Evolutionary conservation across 768 basidiomycete species (phyloP), one percentile per base, ranked within the genome.

Genomic region (Tulasnella sp.): DNA sequence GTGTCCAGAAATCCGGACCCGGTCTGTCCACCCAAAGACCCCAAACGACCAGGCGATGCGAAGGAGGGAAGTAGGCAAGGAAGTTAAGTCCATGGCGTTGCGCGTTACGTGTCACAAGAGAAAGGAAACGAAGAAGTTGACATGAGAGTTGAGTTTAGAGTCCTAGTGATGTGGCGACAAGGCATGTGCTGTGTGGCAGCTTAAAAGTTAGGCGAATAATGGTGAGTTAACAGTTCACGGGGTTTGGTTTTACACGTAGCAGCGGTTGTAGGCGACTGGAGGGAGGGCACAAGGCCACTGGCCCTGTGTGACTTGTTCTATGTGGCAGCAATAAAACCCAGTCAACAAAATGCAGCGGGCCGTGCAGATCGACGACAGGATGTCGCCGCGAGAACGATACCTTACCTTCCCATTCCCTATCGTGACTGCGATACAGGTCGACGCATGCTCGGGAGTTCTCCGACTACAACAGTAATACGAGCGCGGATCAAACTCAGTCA

Each of bases 361-460:
- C 17, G 15, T 32, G n/a, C 23, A 29, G 12, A 2, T 14, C 4
- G 17, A 57, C 17, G 4, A 31, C 2, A 57, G 11, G 11, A 21
- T 12, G n/a, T 6, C n/a, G 21, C 32, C 17, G 17, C n/a, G 8
- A 36, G 11, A 58, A 15, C 5, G 5, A 21, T 17, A 11, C 17
- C 45, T 15, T 49, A 60, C 59, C 39, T 45, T 59, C 58, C 58
- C 58, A 59, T 15, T 45, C 14, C 6, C 34, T 25, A 29, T 21
- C 29, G 6, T 32, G 15, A 39, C 51, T 50, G 11, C 59, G 17
- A 50, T 41, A 60, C 8, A 60, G 34, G 43, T 60, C 59, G 7
- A 60, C 48, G 4, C 23, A 3, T 27, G 78, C 78, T 25, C 86
- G 78, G 2, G 84, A 82, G 64, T 88, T 88, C 67, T 90, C 87